Base-by-base conservation (phyloP, 768 basidiomycete genomes). In the Boletus rubroflammeus region DNA sequence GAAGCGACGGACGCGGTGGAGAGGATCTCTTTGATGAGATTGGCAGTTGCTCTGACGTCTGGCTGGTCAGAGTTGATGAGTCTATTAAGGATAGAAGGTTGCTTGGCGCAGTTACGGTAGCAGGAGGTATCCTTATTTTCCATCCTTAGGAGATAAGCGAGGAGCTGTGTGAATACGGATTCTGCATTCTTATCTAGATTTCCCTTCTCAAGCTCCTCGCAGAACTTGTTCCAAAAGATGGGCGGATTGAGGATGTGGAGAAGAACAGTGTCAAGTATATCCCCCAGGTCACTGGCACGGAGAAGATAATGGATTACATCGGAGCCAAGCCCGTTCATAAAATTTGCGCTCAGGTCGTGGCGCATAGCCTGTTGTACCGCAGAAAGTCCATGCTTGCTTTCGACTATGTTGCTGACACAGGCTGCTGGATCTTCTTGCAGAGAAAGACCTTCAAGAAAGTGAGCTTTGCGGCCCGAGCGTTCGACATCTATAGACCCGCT, bases 371-470 rank as follows among this genome's bases (percentile, higher is more conserved):
- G 52, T 36, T 78, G 76, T 5, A 84, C 47, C 2, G 73, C 60
- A 7, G 47, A 29, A 3, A 77, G 66, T 1, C 81, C 82, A 2
- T 58, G 38, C 4, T 58, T 47, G 54, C 72, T 74, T 15, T 59
- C 63, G 8, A 73, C 65, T 6, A 83, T 65, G 15, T 66, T 72
- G 56, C 67, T 59, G 43, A 79, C 55, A 56, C 77, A 79, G 0
- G 56, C 44, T 0, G 66, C 59, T 6, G 75, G 66, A 31, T 81
- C 76, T 4, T 66, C 60, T 50, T 78, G 76, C 5, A 55, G 51
- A 60, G 64, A 76, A 25, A 83, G 66, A 6, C 75, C 78, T 51
- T 83, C 75, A 3, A 83, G 66, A 55, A 83, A 83, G 13, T 17
- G 41, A 5, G 45, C n/a, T 23, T 72, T 73, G n/a, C n/a, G n/a